Conservation (phyloP, 345 rosid genomes). For the Acer negundo region DNA sequence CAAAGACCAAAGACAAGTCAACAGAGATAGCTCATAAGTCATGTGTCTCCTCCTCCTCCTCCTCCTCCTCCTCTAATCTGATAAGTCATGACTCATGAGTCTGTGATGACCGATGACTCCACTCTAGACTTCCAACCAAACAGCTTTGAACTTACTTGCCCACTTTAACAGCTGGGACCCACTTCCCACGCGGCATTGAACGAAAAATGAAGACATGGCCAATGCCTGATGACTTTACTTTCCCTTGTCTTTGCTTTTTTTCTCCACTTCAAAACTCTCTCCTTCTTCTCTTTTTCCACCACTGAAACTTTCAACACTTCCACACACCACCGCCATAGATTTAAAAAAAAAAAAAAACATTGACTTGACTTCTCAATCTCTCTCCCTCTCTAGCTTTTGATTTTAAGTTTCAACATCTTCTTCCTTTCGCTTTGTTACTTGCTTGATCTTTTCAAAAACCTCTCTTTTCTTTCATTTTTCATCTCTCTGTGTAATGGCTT, state of each 20-base stretch:
- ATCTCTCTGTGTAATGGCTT: slow-evolving; percentile 29
- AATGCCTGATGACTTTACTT: slow-evolving; percentile 2
- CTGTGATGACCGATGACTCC: no score
- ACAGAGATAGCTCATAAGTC: background rate
- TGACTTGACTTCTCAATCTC: slow-evolving; percentile 12
- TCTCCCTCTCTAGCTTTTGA: background rate
- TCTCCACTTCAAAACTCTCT: background rate
- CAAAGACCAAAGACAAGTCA: background rate
- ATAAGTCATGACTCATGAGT: no score
- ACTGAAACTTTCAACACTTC: background rate
- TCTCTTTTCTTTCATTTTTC: background rate
- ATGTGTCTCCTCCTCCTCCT: no score
- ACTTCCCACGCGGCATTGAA: background rate
- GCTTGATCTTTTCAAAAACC: background rate
- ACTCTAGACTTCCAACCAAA: background rate
- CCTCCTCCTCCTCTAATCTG: background rate
- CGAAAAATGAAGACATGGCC: background rate
- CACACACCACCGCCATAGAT: background rate
- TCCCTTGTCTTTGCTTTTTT: background rate
- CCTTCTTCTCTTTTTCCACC: background rate
- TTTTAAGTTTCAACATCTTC: background rate
- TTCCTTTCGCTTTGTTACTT: background rate
- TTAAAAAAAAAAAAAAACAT: background rate
- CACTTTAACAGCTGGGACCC: background rate
- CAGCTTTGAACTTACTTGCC: background rate